phyloP scores from a whole-genome alignment of 2,329 filamentous ascomycete genomes.

The Aspergillaceae sp. region DNA sequence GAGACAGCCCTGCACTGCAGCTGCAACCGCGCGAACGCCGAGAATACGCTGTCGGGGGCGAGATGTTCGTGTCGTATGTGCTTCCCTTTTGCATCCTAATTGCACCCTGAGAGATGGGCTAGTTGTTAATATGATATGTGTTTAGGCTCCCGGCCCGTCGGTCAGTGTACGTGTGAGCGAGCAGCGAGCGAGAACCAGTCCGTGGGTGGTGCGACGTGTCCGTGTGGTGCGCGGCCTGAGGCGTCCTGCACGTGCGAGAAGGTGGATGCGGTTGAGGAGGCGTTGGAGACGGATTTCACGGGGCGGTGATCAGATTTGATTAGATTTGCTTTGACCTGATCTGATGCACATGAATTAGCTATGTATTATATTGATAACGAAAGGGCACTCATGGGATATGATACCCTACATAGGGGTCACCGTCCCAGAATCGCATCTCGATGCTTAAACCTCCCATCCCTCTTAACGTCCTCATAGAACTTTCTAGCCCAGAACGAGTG shows the following conservation, averaged over 20 bases:
- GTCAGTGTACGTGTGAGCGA: constrained; percentile 73
- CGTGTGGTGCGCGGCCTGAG: constrained; percentile 64
- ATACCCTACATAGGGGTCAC: neutral
- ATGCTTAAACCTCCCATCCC: constrained; percentile 17
- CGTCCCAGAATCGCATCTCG: constrained; percentile 17
- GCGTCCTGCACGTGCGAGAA: constrained; percentile 77
- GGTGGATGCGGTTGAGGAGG: constrained; percentile 31
- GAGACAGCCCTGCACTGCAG: constrained; percentile 77
- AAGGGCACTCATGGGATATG: no score
- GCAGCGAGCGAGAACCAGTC: constrained; percentile 61
- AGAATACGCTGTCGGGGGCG: constrained; percentile 66
- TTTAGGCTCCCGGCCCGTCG: constrained; percentile 61
- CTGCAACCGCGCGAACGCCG: constrained; percentile 64
- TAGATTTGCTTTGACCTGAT: neutral
- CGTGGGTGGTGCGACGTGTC: constrained; percentile 54
- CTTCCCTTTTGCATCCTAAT: neutral
- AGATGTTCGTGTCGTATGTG: constrained; percentile 70
- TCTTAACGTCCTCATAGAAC: constrained; percentile 12
- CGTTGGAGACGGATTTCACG: constrained; percentile 77
- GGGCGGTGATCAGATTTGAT: constrained; percentile 41
- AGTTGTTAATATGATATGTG: neutral
- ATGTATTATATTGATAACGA: neutral
- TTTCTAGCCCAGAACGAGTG: constrained; percentile 13
- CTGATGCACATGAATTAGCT: neutral
- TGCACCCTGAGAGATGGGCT: neutral